Evolutionary conservation across 2,329 filamentous ascomycete species (phyloP).

Genomic region (Fusarium equiseti): DNA sequence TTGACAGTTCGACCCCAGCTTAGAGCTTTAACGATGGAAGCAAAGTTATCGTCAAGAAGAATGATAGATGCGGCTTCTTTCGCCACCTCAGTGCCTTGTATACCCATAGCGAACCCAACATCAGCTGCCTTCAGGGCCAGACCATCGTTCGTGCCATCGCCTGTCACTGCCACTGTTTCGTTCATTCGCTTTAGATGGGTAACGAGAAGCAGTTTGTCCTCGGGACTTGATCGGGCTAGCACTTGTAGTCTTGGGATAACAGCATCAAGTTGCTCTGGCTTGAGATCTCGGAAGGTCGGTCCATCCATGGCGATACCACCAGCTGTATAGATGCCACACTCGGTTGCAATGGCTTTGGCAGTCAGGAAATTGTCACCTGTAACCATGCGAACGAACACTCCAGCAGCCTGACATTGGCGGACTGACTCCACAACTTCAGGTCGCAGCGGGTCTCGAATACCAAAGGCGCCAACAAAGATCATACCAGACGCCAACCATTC

Average conservation of each 20-base stretch:
- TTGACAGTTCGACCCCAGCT: conserved; percentile 78
- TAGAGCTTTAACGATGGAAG: conserved; percentile 74
- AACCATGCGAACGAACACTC: conserved; percentile 72
- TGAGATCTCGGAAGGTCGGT: conserved; percentile 69
- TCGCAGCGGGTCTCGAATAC: conserved; percentile 74
- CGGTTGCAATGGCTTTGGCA: conserved; percentile 72
- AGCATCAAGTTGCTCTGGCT: conserved; percentile 63
- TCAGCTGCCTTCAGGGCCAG: conserved; percentile 74
- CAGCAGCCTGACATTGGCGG: conserved; percentile 69
- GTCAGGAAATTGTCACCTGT: conserved; percentile 67
- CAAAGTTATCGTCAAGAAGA: conserved; percentile 75
- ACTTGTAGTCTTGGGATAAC: conserved; percentile 64
- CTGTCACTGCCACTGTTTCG: conserved; percentile 72
- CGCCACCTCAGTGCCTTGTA: conserved; percentile 74
- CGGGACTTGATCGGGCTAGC: conserved; percentile 69
- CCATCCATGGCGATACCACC: conserved; percentile 76
- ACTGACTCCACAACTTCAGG: conserved; percentile 71
- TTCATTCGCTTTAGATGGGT: conserved; percentile 65
- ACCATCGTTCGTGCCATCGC: conserved; percentile 76
- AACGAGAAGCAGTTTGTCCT: conserved; percentile 70
- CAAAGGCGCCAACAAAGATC: conserved; percentile 76
- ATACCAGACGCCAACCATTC: conserved; percentile 67
- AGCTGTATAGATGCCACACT: conserved; percentile 72
- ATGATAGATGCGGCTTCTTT: conserved; percentile 78
- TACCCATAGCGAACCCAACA: conserved; percentile 76